Base-by-base conservation (phyloP, 169 alveolate genomes). In the Theileria orientalis region DNA sequence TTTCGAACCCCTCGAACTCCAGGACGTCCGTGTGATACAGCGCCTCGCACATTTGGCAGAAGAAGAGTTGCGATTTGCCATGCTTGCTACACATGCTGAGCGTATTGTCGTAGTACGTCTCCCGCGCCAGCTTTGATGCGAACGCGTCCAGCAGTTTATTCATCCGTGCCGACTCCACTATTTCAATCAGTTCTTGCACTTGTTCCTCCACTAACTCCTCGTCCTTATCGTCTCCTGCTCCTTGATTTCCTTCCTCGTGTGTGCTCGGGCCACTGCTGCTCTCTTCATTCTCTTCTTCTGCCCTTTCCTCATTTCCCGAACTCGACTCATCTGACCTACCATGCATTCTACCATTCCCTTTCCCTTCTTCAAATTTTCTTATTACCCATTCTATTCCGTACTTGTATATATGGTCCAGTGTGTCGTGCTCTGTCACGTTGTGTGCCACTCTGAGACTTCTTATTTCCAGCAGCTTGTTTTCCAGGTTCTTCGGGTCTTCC, bases 401-500 rank as follows among this genome's bases (percentile, higher is more conserved):
- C 30, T 29, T 44, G 60, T 62, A 57, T 14, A 64, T 52, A 14
- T 23, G 42, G 33, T 54, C 35, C 16, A 57, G 56, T 79, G 66
- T 69, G 3, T 77, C 68, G 5, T 41, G 73, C 57, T 77, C 71
- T 54, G 70, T 68, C 41, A 77, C 42, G 30, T 77, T 68, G 59
- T 77, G 74, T 69, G 75, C 68, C 40, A 77, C 41, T 35, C 68
- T 77, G 57, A 77, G 80, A 57, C 86, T 69, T 46, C 71, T 57
- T 19, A 77, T 69, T 61, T 77, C 86, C 11, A 77, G 74, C 30
- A 69, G 64, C 47, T 68, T 69, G 47, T 77, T 69, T n/a, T 54
- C 74, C 35, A 77, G 46, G 21, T 57, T 63, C 27, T 16, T 1
- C 13, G 86, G 86, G 14, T 42, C 37, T 44, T 68, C 69, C 35